phyloP scores from a whole-genome alignment of 805 yeast species.

The Wickerhamomyces rabaulensis region DNA sequence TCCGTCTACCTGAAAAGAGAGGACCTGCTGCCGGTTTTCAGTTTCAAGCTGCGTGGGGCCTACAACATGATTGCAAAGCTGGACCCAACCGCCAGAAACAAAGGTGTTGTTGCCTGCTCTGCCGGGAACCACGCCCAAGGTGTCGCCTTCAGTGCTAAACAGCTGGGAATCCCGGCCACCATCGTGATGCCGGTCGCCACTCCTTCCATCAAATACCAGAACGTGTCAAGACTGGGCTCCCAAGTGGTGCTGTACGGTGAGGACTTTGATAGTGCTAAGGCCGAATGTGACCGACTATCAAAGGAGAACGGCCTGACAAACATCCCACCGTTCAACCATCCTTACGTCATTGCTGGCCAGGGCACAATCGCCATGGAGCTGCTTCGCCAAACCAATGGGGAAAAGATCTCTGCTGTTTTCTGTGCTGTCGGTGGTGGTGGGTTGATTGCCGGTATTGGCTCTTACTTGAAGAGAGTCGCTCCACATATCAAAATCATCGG shows the following conservation, averaged over 20 bases:
- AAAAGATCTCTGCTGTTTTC: slow-evolving; percentile 79
- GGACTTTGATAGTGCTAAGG: slow-evolving; percentile 93
- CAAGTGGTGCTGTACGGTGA: slow-evolving; percentile 91
- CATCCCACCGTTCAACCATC: slow-evolving; percentile 98
- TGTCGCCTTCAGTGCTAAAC: slow-evolving; percentile 87
- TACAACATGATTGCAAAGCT: slow-evolving; percentile 94
- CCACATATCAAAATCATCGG: slow-evolving; percentile 97
- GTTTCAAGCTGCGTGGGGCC: slow-evolving; percentile 96
- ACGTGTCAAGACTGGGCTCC: slow-evolving; percentile 89
- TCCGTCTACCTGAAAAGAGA: slow-evolving; percentile 82
- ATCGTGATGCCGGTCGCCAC: slow-evolving; percentile 98
- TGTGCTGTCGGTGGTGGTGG: slow-evolving; percentile 98
- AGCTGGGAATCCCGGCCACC: slow-evolving; percentile 85
- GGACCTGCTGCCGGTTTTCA: slow-evolving; percentile 90
- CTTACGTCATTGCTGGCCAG: slow-evolving; percentile 97
- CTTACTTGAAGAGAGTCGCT: slow-evolving; percentile 89
- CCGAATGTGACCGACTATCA: slow-evolving; percentile 74
- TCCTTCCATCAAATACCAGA: slow-evolving; percentile 89
- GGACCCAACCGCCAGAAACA: slow-evolving; percentile 48
- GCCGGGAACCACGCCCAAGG: slow-evolving; percentile 99
- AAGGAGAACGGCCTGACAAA: slow-evolving; percentile 70
- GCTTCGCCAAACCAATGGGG: slow-evolving; percentile 76
- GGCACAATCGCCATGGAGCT: slow-evolving; percentile 96
- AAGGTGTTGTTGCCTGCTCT: slow-evolving; percentile 95
- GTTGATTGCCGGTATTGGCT: slow-evolving; percentile 81